These are phyloP conservation scores for Nepenthes mirabilis DNA, from an alignment of 148 eudicot species.

Conservation along the genomic window DNA sequence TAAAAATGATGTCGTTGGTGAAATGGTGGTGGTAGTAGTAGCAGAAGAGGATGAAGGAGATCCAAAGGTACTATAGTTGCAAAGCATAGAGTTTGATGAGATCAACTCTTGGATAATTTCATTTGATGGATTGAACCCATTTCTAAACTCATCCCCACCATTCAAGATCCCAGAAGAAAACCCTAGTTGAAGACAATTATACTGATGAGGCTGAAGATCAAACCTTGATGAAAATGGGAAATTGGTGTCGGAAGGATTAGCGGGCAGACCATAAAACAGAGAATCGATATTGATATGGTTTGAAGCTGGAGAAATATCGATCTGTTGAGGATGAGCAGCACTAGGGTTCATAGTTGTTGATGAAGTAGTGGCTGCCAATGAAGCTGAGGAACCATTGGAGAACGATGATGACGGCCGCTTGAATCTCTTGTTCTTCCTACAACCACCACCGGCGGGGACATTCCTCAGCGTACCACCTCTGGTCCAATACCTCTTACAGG, in stretches of 20 bases:
- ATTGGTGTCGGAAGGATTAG: slow-evolving; percentile 12
- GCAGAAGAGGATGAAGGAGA: slow-evolving; percentile 5
- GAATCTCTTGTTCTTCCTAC: slow-evolving; percentile 22
- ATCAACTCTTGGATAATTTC: slow-evolving; percentile 1
- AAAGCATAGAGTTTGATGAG: slow-evolving; percentile 10
- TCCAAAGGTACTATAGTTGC: slow-evolving; percentile 17
- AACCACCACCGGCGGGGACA: slow-evolving; percentile 15
- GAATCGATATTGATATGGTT: not conserved
- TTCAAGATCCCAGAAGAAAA: slow-evolving; percentile 2
- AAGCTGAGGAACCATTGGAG: slow-evolving; percentile 1
- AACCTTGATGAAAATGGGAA: slow-evolving; percentile 8
- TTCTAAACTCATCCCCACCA: not conserved
- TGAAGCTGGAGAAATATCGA: too few species aligned
- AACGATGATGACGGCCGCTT: slow-evolving; percentile 10
- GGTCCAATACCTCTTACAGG: slow-evolving; percentile 30
- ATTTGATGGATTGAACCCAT: not conserved
- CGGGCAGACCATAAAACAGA: not conserved
- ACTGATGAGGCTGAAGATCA: slow-evolving; percentile 18
- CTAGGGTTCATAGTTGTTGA: not conserved
- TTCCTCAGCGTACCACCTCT: slow-evolving; percentile 27
- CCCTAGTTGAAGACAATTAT: slow-evolving; percentile 18
- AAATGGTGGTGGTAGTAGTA: slow-evolving; percentile 3
- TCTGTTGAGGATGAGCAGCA: too few species aligned
- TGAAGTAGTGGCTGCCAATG: not conserved
- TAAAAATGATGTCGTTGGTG: slow-evolving; percentile 6